Conservation (phyloP, 176 grass and related monocot species). For the Tuctoria greenei region DNA sequence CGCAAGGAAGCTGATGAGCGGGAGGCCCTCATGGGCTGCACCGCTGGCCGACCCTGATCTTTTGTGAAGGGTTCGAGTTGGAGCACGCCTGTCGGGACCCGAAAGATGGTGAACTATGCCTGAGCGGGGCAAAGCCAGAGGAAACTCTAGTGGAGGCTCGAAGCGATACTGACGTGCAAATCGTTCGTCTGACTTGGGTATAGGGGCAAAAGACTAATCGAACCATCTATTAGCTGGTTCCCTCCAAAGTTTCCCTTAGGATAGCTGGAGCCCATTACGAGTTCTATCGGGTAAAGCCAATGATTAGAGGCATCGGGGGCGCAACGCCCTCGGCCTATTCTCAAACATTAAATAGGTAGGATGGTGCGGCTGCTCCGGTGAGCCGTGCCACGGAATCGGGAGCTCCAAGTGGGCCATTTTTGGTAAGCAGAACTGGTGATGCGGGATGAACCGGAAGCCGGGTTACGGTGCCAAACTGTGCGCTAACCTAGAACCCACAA, state of each 20-base stretch:
- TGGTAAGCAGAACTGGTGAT: conserved; percentile 78
- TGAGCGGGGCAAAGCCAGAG: conserved; percentile 55
- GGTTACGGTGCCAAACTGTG: conserved; percentile 62
- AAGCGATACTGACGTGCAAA: conserved; percentile 88
- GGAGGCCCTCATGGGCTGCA: no score
- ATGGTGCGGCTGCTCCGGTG: conserved; percentile 15
- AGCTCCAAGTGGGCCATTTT: conserved; percentile 77
- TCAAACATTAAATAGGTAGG: conserved; percentile 91
- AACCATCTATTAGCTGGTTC: conserved; percentile 90
- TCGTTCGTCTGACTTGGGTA: conserved; percentile 77
- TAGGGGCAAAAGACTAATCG: conserved; percentile 93
- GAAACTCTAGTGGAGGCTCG: conserved; percentile 88
- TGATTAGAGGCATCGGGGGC: conserved; percentile 86
- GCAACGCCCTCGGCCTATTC: conserved; percentile 76
- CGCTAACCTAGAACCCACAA: conserved; percentile 50
- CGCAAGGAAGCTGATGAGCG: no score
- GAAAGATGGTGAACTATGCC: conserved; percentile 91
- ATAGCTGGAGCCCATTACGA: conserved; percentile 67
- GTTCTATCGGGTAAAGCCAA: conserved; percentile 84
- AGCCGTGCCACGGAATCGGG: conserved; percentile 42
- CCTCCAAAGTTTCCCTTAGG: conserved; percentile 81
- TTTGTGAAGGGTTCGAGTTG: conserved; percentile 78
- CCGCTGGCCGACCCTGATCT: background rate
- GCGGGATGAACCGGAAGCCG: conserved; percentile 71
- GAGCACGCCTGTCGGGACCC: conserved; percentile 62